A percentile compares a stretch with the other conserved stretches of the same genome.
These are phyloP conservation scores for Suillus fuscotomentosus DNA, from an alignment of 768 basidiomycete species.

Conservation along the genomic window DNA sequence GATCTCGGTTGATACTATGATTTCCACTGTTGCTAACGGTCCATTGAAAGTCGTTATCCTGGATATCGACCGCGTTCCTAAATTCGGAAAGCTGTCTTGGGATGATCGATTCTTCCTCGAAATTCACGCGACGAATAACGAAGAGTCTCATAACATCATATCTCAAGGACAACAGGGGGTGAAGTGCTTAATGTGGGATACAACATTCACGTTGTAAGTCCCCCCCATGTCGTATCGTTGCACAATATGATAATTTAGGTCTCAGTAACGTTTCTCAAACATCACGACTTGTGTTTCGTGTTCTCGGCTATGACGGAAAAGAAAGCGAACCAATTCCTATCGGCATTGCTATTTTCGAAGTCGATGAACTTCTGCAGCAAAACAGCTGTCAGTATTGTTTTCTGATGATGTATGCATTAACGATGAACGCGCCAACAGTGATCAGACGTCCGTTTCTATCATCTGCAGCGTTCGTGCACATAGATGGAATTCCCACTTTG, in stretches of 20 bases:
- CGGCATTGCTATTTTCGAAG: background rate
- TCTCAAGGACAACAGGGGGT: background rate
- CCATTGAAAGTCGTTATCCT: background rate
- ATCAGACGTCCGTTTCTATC: background rate
- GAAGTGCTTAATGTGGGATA: background rate
- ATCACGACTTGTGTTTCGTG: conserved; percentile 1
- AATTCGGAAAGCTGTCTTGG: background rate
- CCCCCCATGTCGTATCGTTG: background rate
- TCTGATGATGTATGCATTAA: background rate
- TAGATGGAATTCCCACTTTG: background rate
- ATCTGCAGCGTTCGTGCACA: background rate
- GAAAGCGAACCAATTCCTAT: background rate
- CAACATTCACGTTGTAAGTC: conserved; percentile 1
- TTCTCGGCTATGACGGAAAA: background rate
- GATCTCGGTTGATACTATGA: background rate
- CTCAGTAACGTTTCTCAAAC: background rate
- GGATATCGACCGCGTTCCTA: background rate
- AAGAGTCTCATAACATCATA: background rate
- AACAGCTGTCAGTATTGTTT: background rate
- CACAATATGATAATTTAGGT: background rate
- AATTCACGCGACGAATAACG: background rate
- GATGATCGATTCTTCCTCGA: conserved; percentile 1
- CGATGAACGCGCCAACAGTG: background rate
- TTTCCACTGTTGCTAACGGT: background rate
- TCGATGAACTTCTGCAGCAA: background rate